Conservation (phyloP, 2,329 filamentous ascomycete species). For the Fusarium sororula region DNA sequence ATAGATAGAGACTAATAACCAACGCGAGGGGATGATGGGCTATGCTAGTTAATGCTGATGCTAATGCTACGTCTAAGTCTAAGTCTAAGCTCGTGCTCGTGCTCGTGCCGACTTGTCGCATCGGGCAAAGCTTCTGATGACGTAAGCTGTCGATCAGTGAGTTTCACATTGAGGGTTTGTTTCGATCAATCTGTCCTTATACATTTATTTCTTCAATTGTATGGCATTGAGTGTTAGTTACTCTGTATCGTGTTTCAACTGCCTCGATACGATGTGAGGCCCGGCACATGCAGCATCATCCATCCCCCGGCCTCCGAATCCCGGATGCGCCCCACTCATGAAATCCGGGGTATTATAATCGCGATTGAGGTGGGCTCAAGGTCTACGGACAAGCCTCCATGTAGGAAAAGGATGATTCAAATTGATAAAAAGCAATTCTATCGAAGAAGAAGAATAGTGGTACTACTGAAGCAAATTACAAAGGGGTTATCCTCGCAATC, state of each 20-base stretch:
- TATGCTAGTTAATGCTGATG: not conserved
- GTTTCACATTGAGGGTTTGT: not conserved
- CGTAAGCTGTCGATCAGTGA: conserved; percentile 28
- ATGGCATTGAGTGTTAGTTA: not conserved
- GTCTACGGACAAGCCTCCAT: not conserved
- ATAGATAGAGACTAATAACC: conserved; percentile 34
- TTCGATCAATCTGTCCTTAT: not conserved
- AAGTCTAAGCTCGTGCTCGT: not conserved
- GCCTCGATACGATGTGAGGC: not conserved
- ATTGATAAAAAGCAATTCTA: not conserved
- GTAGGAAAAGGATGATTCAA: not conserved
- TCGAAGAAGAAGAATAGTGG: not conserved
- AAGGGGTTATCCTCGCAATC: not conserved
- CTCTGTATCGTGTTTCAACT: not conserved
- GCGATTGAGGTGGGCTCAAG: too few species aligned
- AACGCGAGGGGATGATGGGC: conserved; percentile 9
- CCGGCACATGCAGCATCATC: not conserved
- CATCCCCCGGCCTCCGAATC: not conserved
- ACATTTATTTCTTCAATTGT: not conserved
- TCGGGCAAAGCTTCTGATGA: conserved; percentile 36
- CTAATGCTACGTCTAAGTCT: not conserved
- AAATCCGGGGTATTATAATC: not conserved
- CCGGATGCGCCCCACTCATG: not conserved
- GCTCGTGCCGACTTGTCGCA: conserved; percentile 31
- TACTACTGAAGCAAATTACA: not conserved